These are phyloP conservation scores for Porcisia deanei DNA, from an alignment of 208 protist species.

Conservation along the genomic window DNA sequence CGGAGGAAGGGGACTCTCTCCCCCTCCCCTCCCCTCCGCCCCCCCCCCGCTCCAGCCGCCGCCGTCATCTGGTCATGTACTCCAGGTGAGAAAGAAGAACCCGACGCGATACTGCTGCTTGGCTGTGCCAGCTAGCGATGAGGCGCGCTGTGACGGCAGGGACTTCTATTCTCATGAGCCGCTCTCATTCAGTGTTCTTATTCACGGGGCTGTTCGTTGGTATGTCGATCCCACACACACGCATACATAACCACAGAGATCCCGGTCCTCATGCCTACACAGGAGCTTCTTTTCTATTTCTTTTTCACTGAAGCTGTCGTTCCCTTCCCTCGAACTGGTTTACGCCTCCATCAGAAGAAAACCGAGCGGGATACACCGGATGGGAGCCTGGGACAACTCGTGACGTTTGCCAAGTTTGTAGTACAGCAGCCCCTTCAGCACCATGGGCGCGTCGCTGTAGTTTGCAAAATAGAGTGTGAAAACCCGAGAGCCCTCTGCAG, in stretches of 20 bases:
- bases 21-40: no score
- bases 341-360: slow-evolving; percentile 47
- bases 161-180: background rate
- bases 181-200: background rate
- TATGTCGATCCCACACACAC: background rate
- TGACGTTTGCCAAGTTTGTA: slow-evolving; percentile 54
- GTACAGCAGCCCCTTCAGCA: slow-evolving; percentile 83
- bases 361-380: slow-evolving; percentile 72
- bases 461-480: slow-evolving; percentile 76
- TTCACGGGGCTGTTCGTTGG: background rate
- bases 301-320: background rate
- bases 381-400: slow-evolving; percentile 29
- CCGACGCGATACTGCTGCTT: background rate
- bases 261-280: no score
- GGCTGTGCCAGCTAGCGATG: background rate
- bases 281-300: background rate
- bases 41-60: no score
- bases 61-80: background rate
- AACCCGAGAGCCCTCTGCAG: slow-evolving; percentile 12
- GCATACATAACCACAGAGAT: background rate
- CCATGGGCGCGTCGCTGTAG: slow-evolving; percentile 42
- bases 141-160: background rate
- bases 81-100: background rate
- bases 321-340: background rate
- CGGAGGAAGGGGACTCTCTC: no score